These are phyloP conservation scores for Colletotrichum sp. DNA, from an alignment of 2,329 filamentous ascomycete species.

Conservation along the genomic window DNA sequence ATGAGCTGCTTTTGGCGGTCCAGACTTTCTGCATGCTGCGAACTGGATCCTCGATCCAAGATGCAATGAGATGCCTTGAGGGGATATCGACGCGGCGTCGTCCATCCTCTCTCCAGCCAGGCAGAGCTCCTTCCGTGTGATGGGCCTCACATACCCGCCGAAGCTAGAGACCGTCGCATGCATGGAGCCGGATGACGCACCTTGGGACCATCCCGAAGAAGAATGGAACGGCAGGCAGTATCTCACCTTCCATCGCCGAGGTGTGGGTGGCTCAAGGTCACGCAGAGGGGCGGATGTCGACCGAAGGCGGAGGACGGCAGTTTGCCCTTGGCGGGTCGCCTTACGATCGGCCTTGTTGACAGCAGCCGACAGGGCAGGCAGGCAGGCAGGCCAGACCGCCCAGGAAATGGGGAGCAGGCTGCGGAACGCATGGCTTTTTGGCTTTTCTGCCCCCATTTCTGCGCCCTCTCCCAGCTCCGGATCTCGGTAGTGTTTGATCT, in stretches of 20 bases:
- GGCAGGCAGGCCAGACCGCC: neutral
- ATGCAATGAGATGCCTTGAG: neutral
- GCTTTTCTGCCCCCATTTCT: neutral
- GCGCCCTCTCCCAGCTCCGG: conserved; percentile 6
- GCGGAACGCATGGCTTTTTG: neutral
- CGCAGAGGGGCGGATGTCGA: conserved; percentile 12
- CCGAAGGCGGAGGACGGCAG: conserved; percentile 17
- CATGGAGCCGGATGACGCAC: conserved; percentile 22
- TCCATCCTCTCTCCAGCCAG: neutral
- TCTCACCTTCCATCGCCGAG: neutral
- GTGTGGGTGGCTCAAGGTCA: conserved; percentile 17
- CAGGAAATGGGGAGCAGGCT: neutral
- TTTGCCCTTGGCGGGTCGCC: conserved; percentile 12
- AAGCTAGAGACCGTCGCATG: conserved; percentile 16
- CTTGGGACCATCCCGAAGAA: conserved; percentile 4
- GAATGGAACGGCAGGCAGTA: neutral
- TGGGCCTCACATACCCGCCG: conserved; percentile 25
- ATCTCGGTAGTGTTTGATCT: conserved; percentile 21
- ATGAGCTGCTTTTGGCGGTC: neutral
- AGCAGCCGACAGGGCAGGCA: neutral
- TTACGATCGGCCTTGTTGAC: conserved; percentile 3
- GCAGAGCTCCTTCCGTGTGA: conserved; percentile 13
- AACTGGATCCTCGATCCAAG: conserved; percentile 8
- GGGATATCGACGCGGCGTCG: neutral
- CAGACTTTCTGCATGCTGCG: neutral